Evolutionary conservation across 1,284 basidiomycete genomes (phyloP).

Genomic region (Ganoderma sinense): DNA sequence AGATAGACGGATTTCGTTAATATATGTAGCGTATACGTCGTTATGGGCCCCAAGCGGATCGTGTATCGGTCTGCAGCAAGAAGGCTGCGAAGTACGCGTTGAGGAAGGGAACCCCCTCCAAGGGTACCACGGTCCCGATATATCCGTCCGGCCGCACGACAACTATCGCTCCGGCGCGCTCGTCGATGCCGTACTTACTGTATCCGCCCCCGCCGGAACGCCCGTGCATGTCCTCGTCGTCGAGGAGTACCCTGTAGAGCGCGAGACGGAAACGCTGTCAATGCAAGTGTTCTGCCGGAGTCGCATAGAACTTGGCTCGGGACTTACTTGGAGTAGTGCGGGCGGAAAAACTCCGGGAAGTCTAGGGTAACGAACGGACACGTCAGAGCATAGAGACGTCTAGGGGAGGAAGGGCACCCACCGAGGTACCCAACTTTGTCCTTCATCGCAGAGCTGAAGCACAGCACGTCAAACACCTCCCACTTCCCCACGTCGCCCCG

Average conservation of each 20-base stretch:
- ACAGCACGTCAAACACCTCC: slow-evolving; percentile 65
- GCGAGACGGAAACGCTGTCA: neutral
- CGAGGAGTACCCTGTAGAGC: slow-evolving; percentile 37
- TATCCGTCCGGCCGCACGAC: slow-evolving; percentile 81
- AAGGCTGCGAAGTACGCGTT: slow-evolving; percentile 60
- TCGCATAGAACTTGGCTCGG: neutral
- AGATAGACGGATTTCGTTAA: neutral
- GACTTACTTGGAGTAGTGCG: slow-evolving; percentile 3
- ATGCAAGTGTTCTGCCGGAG: neutral
- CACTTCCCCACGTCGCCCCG: slow-evolving; percentile 41
- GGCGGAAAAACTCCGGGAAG: slow-evolving; percentile 13
- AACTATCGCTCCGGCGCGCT: slow-evolving; percentile 61
- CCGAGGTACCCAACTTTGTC: slow-evolving; percentile 51
- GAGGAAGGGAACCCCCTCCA: slow-evolving; percentile 52
- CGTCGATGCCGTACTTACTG: slow-evolving; percentile 58
- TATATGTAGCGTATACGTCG: neutral
- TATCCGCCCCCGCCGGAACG: slow-evolving; percentile 50
- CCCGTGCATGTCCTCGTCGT: slow-evolving; percentile 45
- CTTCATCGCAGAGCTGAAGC: slow-evolving; percentile 58
- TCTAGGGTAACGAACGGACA: neutral
- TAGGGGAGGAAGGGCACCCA: neutral
- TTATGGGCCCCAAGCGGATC: neutral
- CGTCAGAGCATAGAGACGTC: neutral
- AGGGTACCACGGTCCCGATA: slow-evolving; percentile 61
- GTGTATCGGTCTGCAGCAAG: slow-evolving; percentile 5